phyloP scores from a whole-genome alignment of 371 early-diverging fungal genomes.

The Haplosporangium sp. region DNA sequence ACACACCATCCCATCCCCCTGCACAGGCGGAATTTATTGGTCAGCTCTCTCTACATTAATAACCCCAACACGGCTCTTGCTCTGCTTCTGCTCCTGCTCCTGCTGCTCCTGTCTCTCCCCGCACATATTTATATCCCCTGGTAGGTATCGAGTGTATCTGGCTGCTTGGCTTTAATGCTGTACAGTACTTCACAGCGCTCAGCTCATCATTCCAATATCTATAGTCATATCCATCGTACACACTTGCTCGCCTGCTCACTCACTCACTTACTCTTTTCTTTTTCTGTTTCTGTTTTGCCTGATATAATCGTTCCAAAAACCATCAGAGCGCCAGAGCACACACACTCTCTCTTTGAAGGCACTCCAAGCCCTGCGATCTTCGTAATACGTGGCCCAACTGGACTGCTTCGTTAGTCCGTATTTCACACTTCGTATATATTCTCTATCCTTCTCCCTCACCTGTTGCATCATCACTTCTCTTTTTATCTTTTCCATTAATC shows the following conservation, averaged over 20 bases:
- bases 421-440: no score
- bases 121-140: not conserved
- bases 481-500: no score
- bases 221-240: no score
- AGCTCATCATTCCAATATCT: no score
- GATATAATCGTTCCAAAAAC: no score
- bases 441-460: no score
- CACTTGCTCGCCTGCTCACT: not conserved
- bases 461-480: no score
- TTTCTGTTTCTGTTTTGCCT: not conserved
- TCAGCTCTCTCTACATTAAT: not conserved
- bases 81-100: not conserved
- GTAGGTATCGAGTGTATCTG: not conserved
- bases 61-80: not conserved
- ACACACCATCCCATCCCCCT: not conserved
- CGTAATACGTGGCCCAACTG: no score
- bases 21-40: not conserved
- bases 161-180: not conserved
- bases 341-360: not conserved
- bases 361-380: no score
- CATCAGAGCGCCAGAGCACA: no score
- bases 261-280: conserved; percentile 1
- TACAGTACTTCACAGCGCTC: not conserved
- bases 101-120: not conserved
- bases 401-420: no score